Conservation (phyloP, 169 alveolate species). For the Eimeria mitis region DNA sequence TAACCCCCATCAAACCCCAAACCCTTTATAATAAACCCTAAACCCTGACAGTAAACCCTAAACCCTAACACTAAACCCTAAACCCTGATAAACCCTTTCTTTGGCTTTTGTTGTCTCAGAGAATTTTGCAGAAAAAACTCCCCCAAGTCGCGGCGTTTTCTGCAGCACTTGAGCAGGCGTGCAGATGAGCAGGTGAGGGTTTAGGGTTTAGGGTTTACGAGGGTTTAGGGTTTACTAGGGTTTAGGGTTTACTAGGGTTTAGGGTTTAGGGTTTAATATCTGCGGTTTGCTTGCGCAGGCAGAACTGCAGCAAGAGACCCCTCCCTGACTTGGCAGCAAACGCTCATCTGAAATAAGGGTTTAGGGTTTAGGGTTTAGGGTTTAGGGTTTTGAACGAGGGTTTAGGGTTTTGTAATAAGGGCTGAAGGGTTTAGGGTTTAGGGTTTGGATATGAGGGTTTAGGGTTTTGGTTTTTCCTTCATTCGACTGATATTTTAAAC, state of each 20-base stretch:
- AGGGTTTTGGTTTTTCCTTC: neutral
- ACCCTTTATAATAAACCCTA: neutral
- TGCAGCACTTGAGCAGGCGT: constrained; percentile 27
- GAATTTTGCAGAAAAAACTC: neutral
- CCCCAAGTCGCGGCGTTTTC: constrained; percentile 7
- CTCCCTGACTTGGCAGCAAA: neutral
- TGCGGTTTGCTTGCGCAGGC: neutral
- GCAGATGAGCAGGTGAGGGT: constrained; percentile 4
- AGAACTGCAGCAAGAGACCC: neutral
- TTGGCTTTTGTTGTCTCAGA: neutral
- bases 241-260: neutral
- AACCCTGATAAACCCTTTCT: neutral
- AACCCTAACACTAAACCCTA: neutral
- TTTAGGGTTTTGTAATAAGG: neutral
- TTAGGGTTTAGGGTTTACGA: neutral
- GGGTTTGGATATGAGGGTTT: neutral
- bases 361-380: constrained; percentile 16
- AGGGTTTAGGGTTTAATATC: neutral
- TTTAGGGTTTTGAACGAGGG: neutral
- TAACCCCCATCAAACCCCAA: neutral
- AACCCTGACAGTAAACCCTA: too few relatives aligned
- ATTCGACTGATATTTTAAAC: neutral
- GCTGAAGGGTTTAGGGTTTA: neutral
- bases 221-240: constrained; percentile 5
- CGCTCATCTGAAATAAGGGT: neutral